These are phyloP conservation scores for Trichoderma harzianum DNA, from an alignment of 2,329 filamentous ascomycete species.

Conservation along the genomic window DNA sequence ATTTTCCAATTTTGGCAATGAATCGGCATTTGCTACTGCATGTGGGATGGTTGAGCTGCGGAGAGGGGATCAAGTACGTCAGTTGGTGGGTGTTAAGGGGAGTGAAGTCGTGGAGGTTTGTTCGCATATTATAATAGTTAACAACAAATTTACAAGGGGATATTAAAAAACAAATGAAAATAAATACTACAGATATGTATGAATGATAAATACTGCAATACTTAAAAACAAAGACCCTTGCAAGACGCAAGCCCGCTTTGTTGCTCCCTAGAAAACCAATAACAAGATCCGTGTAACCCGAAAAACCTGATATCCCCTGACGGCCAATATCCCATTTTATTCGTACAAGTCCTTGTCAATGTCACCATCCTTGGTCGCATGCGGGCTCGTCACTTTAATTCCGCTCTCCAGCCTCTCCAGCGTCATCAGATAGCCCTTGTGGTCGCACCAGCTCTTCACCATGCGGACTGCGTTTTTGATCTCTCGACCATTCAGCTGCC, in stretches of 20 bases:
- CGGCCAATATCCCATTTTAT: background rate
- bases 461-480: conserved; percentile 49
- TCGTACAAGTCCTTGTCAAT: conserved; percentile 30
- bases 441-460: conserved; percentile 43
- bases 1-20: background rate
- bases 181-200: background rate
- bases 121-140: background rate
- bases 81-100: background rate
- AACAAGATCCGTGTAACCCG: background rate
- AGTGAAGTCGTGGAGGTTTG: background rate
- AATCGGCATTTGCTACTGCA: background rate
- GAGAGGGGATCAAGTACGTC: background rate
- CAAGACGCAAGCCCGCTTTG: background rate
- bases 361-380: conserved; percentile 35
- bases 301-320: background rate
- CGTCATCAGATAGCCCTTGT: conserved; percentile 42
- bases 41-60: background rate
- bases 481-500: conserved; percentile 44
- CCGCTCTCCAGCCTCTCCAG: conserved; percentile 42
- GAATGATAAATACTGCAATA: background rate
- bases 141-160: too few relatives aligned
- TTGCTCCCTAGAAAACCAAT: background rate
- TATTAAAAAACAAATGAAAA: background rate
- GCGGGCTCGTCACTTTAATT: conserved; percentile 45
- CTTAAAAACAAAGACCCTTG: background rate